Conservation (phyloP, 2,329 filamentous ascomycete species). For the Cercospora sp. region DNA sequence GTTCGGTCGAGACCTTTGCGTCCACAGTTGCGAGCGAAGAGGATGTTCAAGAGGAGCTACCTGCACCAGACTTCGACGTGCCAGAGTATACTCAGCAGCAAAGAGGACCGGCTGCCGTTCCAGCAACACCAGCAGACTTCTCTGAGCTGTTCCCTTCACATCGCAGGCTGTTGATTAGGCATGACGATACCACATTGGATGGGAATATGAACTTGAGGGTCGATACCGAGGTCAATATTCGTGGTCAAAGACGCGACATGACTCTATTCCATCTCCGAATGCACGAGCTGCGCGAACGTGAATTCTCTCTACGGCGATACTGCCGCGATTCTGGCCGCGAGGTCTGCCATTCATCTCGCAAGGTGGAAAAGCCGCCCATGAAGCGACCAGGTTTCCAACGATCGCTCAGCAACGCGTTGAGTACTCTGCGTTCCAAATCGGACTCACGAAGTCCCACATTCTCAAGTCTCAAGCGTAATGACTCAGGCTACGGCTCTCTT, state of each 20-base stretch:
- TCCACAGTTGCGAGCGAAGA: conserved; percentile 68
- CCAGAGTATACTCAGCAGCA: conserved; percentile 63
- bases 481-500: conserved; percentile 59
- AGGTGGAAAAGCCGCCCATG: conserved; percentile 59
- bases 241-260: conserved; percentile 58
- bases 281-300: conserved; percentile 81
- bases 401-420: conserved; percentile 62
- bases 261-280: conserved; percentile 93
- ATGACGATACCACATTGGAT: conserved; percentile 86
- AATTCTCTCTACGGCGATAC: conserved; percentile 89
- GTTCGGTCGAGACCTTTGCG: conserved; percentile 76
- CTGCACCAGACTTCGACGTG: conserved; percentile 54
- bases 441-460: conserved; percentile 48
- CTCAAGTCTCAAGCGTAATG: conserved; percentile 54
- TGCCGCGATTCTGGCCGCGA: conserved; percentile 90
- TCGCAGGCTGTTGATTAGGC: conserved; percentile 76
- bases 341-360: conserved; percentile 80
- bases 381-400: conserved; percentile 55
- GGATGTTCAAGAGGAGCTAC: conserved; percentile 50
- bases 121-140: conserved; percentile 81
- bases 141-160: conserved; percentile 82
- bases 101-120: conserved; percentile 54
- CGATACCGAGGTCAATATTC: conserved; percentile 68
- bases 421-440: conserved; percentile 57
- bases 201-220: conserved; percentile 96